These are phyloP conservation scores for Lodderomyces metapsilosis DNA, from an alignment of 1,139 yeast species.

Conservation along the genomic window DNA sequence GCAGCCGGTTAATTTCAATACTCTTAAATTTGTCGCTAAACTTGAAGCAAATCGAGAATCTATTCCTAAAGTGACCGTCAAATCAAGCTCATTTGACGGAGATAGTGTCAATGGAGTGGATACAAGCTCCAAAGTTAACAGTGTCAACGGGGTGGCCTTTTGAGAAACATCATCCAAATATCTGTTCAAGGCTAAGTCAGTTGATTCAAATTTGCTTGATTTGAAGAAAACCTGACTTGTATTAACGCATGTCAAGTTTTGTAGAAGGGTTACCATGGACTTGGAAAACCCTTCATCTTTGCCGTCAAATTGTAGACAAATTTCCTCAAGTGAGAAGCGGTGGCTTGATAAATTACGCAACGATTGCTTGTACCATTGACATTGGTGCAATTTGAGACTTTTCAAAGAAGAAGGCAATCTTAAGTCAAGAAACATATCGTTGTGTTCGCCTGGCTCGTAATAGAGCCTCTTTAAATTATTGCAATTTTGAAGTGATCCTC, in stretches of 20 bases:
- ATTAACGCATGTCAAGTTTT: background rate
- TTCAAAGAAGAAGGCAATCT: too few relatives aligned
- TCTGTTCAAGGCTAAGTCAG: background rate
- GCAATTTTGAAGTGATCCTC: too few relatives aligned
- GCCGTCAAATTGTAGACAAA: background rate
- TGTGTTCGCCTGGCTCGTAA: too few relatives aligned
- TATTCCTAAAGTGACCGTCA: too few relatives aligned
- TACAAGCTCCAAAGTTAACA: background rate
- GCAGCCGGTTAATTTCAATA: too few relatives aligned
- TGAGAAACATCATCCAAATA: background rate
- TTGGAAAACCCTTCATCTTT: background rate
- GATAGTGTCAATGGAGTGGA: too few relatives aligned
- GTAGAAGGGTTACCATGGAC: background rate
- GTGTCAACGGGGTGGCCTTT: background rate
- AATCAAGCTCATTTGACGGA: too few relatives aligned
- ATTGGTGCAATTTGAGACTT: too few relatives aligned
- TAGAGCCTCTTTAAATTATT: too few relatives aligned
- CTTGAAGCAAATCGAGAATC: too few relatives aligned
- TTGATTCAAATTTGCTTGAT: background rate
- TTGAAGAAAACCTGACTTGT: background rate
- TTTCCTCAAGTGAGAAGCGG: background rate
- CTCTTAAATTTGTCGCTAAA: too few relatives aligned
- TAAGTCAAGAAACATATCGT: too few relatives aligned
- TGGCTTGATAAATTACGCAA: background rate
- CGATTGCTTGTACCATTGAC: background rate